Conservation (phyloP, 2,329 filamentous ascomycete genomes). For the Biscogniauxia mediterranea region DNA sequence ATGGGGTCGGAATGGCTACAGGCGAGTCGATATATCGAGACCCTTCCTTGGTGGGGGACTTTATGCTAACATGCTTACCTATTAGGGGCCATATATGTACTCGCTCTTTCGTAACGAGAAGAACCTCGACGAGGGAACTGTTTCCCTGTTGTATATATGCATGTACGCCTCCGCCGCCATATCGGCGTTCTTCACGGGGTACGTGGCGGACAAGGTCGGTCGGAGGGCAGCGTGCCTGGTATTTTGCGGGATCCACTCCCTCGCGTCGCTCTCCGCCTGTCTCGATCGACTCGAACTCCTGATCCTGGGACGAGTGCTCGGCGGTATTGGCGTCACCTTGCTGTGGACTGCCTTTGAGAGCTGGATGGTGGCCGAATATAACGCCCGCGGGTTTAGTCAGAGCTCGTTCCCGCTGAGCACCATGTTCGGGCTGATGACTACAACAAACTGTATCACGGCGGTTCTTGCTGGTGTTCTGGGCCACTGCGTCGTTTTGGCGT, state of each 20-base stretch:
- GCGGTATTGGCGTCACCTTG: slow-evolving; percentile 54
- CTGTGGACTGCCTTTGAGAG: slow-evolving; percentile 60
- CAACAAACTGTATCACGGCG: slow-evolving; percentile 50
- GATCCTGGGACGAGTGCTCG: slow-evolving; percentile 51
- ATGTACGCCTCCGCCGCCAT: slow-evolving; percentile 45
- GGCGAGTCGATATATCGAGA: slow-evolving; percentile 26
- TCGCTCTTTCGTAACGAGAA: slow-evolving; percentile 33
- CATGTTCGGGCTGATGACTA: slow-evolving; percentile 51
- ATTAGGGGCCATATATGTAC: slow-evolving; percentile 31
- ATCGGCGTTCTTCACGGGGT: slow-evolving; percentile 46
- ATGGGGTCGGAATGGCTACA: slow-evolving; percentile 54
- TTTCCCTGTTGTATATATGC: slow-evolving; percentile 42
- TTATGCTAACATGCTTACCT: neutral
- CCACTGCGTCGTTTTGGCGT: slow-evolving; percentile 45
- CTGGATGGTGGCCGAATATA: slow-evolving; percentile 60
- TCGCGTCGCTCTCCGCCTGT: slow-evolving; percentile 50
- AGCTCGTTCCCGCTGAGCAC: slow-evolving; percentile 40
- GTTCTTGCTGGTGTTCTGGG: slow-evolving; percentile 49
- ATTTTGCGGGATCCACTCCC: slow-evolving; percentile 53
- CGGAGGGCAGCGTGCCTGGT: slow-evolving; percentile 51
- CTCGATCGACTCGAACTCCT: slow-evolving; percentile 40
- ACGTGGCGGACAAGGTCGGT: slow-evolving; percentile 48
- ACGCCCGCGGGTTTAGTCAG: slow-evolving; percentile 42
- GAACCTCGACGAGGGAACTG: slow-evolving; percentile 26
- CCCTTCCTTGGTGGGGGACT: neutral